Base-by-base conservation (phyloP, 2,329 filamentous ascomycete genomes). In the Aspergillus tubingensis region DNA sequence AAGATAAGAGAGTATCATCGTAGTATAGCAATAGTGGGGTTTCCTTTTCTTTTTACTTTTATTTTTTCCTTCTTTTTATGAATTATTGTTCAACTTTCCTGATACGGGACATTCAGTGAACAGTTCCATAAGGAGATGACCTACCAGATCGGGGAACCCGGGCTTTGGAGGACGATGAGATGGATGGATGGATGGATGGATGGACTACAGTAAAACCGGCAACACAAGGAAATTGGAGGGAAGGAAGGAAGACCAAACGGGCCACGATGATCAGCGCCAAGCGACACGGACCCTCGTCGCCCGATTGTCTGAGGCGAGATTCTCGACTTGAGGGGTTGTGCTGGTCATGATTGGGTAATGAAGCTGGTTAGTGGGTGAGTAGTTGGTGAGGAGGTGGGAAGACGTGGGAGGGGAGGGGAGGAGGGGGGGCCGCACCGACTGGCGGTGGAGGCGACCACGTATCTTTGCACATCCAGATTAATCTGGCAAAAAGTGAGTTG, bases 401-500 rank as follows among this genome's bases (percentile, higher is more conserved):
- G 25, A 27, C 25, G 25, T 27, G 25, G 25, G 25, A 27, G 25
- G 25, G 25, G 25, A 27, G 7, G 25, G 59, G 36, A 47, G 51
- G 43, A 25, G 57, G 47, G 52, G 56, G 61, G 64, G 65, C 11
- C 32, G 32, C 32, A 36, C 11, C 63, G 67, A 68, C 62, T 68
- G 67, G 67, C 58, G 49, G 63, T 58, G 60, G 63, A 60, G 59
- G 62, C 63, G 52, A 65, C 67, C 67, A 68, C 67, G 67, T 68
- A 61, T 54, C 48, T 52, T 3, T 15, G 23, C 48, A 19, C 39
- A 36, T 21, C 38, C n/a, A 17, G 38, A 54, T 27, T 23, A 36
- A 36, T 36, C 11, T 36, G 32, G 32, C 32, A 3, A 8, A 27
- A 27, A 27, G 11, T 25, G 36, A 38, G 38, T 17, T 54, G 36